Conservation (phyloP, 2,329 filamentous ascomycete species). For the Botryotinia calthae region DNA sequence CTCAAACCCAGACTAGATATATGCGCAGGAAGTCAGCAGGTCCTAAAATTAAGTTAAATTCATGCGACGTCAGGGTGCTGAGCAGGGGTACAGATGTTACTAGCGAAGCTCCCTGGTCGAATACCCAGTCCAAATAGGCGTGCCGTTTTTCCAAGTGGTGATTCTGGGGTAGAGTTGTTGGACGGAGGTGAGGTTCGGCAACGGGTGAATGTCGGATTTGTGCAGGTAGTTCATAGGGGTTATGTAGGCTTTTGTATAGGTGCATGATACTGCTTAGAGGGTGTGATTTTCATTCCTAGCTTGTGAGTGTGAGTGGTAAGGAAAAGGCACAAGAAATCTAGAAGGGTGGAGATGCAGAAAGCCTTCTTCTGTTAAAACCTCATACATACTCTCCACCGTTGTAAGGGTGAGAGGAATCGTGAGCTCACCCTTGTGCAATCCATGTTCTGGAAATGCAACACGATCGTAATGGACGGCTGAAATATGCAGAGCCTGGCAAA, state of each 20-base stretch:
- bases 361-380: neutral
- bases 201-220: neutral
- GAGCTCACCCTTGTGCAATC: neutral
- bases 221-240: neutral
- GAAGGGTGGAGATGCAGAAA: neutral
- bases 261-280: neutral
- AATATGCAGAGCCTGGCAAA: neutral
- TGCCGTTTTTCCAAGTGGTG: neutral
- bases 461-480: neutral
- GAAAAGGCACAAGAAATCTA: neutral
- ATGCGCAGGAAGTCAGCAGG: neutral
- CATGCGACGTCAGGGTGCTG: neutral
- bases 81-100: neutral
- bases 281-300: neutral
- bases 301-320: neutral
- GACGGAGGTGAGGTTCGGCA: neutral
- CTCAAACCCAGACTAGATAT: neutral
- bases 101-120: neutral
- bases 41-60: neutral
- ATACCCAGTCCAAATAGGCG: neutral
- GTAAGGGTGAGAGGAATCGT: neutral
- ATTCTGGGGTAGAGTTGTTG: neutral
- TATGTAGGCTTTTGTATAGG: neutral
- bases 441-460: neutral
- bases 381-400: neutral